Evolutionary conservation across 2,329 filamentous ascomycete species (phyloP).

Genomic region (Reticulascus tulasneorum): DNA sequence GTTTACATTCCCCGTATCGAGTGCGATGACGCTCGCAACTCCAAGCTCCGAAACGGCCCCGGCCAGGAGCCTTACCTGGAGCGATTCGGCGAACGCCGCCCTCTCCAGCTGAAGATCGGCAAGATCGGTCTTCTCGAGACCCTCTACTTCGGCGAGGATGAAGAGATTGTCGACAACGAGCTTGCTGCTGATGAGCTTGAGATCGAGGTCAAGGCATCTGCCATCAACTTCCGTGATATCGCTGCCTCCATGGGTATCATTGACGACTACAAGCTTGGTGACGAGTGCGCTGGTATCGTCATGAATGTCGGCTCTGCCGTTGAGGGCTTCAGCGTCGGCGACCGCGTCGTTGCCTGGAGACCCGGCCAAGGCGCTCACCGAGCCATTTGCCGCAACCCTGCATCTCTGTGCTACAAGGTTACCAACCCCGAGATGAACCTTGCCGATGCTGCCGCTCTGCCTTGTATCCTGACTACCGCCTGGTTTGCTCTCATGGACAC

Average conservation of each 20-base stretch:
- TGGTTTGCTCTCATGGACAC: slow-evolving; percentile 13
- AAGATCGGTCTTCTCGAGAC: slow-evolving; percentile 23
- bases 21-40: slow-evolving; percentile 18
- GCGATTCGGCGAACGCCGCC: slow-evolving; percentile 9
- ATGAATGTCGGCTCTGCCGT: slow-evolving; percentile 15
- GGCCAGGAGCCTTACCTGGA: slow-evolving; percentile 18
- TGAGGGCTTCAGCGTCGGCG: slow-evolving; percentile 22
- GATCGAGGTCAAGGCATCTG: slow-evolving; percentile 24
- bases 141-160: slow-evolving; percentile 22
- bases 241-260: slow-evolving; percentile 22
- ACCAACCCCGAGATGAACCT: slow-evolving; percentile 20
- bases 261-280: slow-evolving; percentile 18
- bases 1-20: slow-evolving; percentile 19
- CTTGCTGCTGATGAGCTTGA: slow-evolving; percentile 23
- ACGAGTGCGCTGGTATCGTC: slow-evolving; percentile 22
- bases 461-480: slow-evolving; percentile 22
- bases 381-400: slow-evolving; percentile 24
- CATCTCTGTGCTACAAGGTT: slow-evolving; percentile 23
- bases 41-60: slow-evolving; percentile 19
- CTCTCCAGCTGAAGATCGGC: slow-evolving; percentile 15
- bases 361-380: slow-evolving; percentile 18
- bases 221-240: slow-evolving; percentile 33
- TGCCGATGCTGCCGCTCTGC: slow-evolving; percentile 20
- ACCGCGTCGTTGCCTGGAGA: slow-evolving; percentile 22
- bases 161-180: slow-evolving; percentile 9